Evolutionary conservation across 2,329 filamentous ascomycete species (phyloP).

Genomic region (Cercospora sp.): DNA sequence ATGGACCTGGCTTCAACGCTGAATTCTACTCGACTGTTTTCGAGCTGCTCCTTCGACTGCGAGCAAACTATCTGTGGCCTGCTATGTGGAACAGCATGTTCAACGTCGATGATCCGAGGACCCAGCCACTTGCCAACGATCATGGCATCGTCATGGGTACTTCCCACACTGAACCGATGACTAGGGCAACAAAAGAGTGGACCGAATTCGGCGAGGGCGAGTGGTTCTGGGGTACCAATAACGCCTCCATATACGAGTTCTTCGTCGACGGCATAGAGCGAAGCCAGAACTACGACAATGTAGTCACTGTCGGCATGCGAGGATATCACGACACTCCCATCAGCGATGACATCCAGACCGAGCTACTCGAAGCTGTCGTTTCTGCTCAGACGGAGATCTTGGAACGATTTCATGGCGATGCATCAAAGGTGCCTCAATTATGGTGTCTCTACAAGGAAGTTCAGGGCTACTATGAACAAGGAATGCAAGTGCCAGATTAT

Average conservation of each 20-base stretch:
- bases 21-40: constrained; percentile 69
- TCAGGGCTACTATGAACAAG: constrained; percentile 66
- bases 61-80: constrained; percentile 76
- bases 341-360: constrained; percentile 52
- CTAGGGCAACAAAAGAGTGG: constrained; percentile 57
- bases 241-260: constrained; percentile 66
- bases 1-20: constrained; percentile 37
- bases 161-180: constrained; percentile 73
- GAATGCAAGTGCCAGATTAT: constrained; percentile 63
- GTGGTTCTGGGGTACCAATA: constrained; percentile 71
- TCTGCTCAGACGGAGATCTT: constrained; percentile 61
- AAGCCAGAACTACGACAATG: constrained; percentile 64
- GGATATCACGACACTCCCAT: constrained; percentile 61
- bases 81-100: constrained; percentile 71
- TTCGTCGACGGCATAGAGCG: constrained; percentile 67
- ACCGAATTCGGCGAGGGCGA: constrained; percentile 52
- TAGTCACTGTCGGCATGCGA: constrained; percentile 69
- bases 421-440: constrained; percentile 62
- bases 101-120: constrained; percentile 67
- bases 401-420: constrained; percentile 54
- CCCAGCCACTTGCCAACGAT: constrained; percentile 69
- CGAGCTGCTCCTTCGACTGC: constrained; percentile 67
- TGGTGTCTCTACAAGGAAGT: constrained; percentile 72
- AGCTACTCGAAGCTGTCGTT: constrained; percentile 62
- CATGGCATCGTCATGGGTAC: constrained; percentile 72